These are phyloP conservation scores for Silene vulgaris DNA, from an alignment of 179 eudicot species.

Conservation along the genomic window DNA sequence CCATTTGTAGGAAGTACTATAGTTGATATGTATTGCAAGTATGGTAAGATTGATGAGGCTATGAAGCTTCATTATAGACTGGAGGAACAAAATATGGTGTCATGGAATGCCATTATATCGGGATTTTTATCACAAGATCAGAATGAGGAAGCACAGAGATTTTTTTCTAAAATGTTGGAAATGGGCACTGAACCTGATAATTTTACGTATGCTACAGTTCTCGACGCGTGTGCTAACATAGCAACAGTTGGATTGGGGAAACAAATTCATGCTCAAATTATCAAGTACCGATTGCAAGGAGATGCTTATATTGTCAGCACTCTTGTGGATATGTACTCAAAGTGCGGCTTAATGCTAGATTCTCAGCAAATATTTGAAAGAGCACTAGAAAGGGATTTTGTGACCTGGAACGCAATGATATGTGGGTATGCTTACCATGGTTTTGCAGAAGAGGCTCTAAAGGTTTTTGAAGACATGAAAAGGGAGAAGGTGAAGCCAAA, in stretches of 20 bases:
- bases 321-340: conserved; percentile 90
- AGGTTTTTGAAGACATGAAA: conserved; percentile 49
- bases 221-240: conserved; percentile 82
- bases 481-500: conserved; percentile 57
- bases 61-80: conserved; percentile 68
- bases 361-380: conserved; percentile 59
- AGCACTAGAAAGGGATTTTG: conserved; percentile 55
- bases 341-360: conserved; percentile 78
- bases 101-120: conserved; percentile 87
- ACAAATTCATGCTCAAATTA: conserved; percentile 88
- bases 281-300: conserved; percentile 62
- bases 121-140: conserved; percentile 55
- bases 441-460: conserved; percentile 58
- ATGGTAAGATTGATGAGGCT: conserved; percentile 66
- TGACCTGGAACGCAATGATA: conserved; percentile 84
- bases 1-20: conserved; percentile 66
- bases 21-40: conserved; percentile 93
- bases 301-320: conserved; percentile 77
- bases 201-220: conserved; percentile 84
- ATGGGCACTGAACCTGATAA: conserved; percentile 65
- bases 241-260: conserved; percentile 78
- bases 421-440: conserved; percentile 88
- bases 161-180: conserved; percentile 61
- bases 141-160: conserved; percentile 75
- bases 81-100: conserved; percentile 56